Percentiles rank a stretch among this genome's conserved stretches.
phyloP scores from a whole-genome alignment of 1,284 basidiomycete genomes.

The Ceratorhiza oryzae-sativae region DNA sequence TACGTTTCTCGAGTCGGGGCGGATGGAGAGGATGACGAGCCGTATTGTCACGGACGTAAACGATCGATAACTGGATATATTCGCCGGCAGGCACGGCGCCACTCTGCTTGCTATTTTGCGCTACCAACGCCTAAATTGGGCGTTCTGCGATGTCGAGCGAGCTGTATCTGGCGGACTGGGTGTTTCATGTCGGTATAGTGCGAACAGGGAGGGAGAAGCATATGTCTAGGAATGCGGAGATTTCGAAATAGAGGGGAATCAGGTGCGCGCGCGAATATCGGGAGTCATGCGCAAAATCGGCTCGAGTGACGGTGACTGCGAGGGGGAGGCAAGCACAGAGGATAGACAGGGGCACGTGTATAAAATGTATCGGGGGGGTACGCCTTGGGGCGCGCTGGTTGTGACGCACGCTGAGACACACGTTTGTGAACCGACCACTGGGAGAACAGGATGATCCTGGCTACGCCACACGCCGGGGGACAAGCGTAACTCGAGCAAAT shows the following conservation, averaged over 20 bases:
- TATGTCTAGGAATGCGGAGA: background rate
- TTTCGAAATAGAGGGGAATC: background rate
- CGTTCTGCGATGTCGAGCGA: background rate
- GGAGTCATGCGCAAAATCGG: slow-evolving; percentile 12
- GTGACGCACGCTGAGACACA: slow-evolving; percentile 34
- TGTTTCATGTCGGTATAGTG: background rate
- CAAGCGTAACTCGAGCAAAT: slow-evolving; percentile 24
- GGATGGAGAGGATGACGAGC: background rate
- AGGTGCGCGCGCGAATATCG: slow-evolving; percentile 23
- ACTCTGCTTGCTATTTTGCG: background rate
- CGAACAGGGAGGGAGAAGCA: slow-evolving; percentile 29
- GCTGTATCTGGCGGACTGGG: too few relatives aligned
- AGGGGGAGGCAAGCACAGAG: slow-evolving; percentile 23
- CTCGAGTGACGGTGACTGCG: slow-evolving; percentile 12
- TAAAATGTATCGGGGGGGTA: background rate
- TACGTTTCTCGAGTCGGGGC: background rate
- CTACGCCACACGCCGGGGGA: slow-evolving; percentile 34
- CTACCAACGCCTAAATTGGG: background rate
- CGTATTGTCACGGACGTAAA: background rate
- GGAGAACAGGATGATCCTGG: slow-evolving; percentile 21
- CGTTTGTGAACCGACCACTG: slow-evolving; percentile 39
- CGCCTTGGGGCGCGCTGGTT: background rate
- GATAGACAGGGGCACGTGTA: slow-evolving; percentile 32
- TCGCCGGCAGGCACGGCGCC: slow-evolving; percentile 1
- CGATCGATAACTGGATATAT: background rate